phyloP scores from a whole-genome alignment of 495 filamentous ascomycete species.

The Hypoxylon crocopeplum region DNA sequence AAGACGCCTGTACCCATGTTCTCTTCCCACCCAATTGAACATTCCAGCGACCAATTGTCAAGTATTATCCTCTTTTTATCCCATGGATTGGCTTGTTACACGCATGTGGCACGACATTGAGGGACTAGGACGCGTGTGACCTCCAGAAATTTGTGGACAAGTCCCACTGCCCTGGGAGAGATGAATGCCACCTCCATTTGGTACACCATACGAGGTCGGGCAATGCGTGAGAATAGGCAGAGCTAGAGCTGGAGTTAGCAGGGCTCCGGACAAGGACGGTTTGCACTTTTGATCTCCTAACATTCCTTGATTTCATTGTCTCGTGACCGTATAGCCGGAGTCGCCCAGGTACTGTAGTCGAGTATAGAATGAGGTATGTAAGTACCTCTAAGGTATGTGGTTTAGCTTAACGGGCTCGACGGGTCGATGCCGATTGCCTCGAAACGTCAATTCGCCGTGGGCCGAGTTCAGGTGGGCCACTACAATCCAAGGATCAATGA shows the following conservation, averaged over 20 bases:
- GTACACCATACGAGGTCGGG: slow-evolving; percentile 25
- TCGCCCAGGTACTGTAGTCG: too few relatives aligned
- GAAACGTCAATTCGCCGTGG: slow-evolving; percentile 26
- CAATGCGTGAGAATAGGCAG: slow-evolving; percentile 2
- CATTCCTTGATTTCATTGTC: slow-evolving; percentile 24
- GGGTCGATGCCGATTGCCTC: slow-evolving; percentile 1
- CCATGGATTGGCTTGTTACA: slow-evolving; percentile 27
- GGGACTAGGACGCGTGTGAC: slow-evolving; percentile 33
- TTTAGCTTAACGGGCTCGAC: neutral
- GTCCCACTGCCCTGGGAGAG: slow-evolving; percentile 28
- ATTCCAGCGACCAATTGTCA: slow-evolving; percentile 30
- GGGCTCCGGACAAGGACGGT: slow-evolving; percentile 14
- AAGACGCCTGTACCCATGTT: slow-evolving; percentile 30
- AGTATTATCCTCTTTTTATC: neutral
- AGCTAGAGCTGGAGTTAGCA: neutral
- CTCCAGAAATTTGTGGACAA: slow-evolving; percentile 29
- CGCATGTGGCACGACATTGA: slow-evolving; percentile 31
- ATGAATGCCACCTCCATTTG: slow-evolving; percentile 7
- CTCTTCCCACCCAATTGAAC: slow-evolving; percentile 13
- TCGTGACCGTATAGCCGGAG: too few relatives aligned
- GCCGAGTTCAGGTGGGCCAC: slow-evolving; percentile 14
- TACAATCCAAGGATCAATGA: slow-evolving; percentile 16
- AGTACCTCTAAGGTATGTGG: too few relatives aligned
- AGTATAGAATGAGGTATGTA: too few relatives aligned
- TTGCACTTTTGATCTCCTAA: neutral